These are phyloP conservation scores for Cunninghamia lanceolata DNA, from an alignment of 75 land plant genomes.

Conservation along the genomic window DNA sequence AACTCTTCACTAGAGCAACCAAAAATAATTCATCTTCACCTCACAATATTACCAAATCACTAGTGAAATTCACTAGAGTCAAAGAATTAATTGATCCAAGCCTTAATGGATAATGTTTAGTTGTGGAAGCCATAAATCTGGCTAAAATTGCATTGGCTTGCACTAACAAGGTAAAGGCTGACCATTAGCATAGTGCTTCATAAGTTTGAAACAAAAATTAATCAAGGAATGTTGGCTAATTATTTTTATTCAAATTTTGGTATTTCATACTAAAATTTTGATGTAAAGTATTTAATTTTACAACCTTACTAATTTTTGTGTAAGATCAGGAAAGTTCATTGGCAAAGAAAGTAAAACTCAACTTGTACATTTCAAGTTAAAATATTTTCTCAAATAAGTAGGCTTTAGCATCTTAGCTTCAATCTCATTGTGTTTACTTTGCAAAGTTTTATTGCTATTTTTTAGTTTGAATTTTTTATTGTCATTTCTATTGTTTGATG, in stretches of 20 bases:
- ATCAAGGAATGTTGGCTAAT: not conserved
- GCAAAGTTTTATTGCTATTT: no score
- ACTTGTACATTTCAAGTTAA: no score
- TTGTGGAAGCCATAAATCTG: slow-evolving; percentile 20
- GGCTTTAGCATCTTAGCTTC: no score
- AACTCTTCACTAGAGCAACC: slow-evolving; percentile 30
- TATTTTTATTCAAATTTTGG: not conserved
- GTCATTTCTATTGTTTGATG: no score
- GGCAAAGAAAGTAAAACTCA: no score
- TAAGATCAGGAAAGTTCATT: no score
- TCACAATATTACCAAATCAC: slow-evolving; percentile 11
- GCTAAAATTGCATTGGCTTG: slow-evolving; percentile 34
- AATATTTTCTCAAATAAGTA: no score
- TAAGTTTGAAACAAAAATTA: not conserved
- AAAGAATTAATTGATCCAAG: slow-evolving; percentile 25
- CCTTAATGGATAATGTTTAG: slow-evolving; percentile 15
- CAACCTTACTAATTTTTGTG: no score
- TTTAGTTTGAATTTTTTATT: no score
- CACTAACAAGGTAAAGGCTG: slow-evolving; percentile 28
- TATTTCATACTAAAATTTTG: not conserved
- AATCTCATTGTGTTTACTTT: no score
- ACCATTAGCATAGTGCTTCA: slow-evolving; percentile 20
- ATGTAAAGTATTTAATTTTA: no score
- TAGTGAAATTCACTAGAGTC: slow-evolving; percentile 27
- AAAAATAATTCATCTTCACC: not conserved